Evolutionary conservation across 2,329 filamentous ascomycete species (phyloP).

Genomic region (Talaromyces atroroseus): DNA sequence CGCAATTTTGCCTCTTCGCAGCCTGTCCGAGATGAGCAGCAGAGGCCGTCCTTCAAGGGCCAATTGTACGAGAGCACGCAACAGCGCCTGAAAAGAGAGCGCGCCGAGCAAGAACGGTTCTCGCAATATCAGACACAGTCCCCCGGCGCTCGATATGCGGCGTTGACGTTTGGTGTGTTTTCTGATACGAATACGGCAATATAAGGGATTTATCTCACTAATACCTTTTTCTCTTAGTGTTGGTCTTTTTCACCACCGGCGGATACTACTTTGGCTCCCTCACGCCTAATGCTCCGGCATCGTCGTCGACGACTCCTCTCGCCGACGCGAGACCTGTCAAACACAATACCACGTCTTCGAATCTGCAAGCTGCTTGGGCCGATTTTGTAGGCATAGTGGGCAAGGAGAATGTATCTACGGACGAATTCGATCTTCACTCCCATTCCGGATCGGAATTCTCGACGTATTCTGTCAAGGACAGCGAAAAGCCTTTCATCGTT

Average conservation of each 20-base stretch:
- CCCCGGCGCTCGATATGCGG: slow-evolving; percentile 33
- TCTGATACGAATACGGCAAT: no score
- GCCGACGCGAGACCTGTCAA: slow-evolving; percentile 42
- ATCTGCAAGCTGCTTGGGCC: slow-evolving; percentile 59
- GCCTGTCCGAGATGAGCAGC: slow-evolving; percentile 20
- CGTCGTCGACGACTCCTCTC: slow-evolving; percentile 55
- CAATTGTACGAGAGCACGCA: slow-evolving; percentile 59
- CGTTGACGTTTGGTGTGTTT: slow-evolving; percentile 31
- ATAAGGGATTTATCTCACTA: no score
- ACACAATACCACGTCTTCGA: slow-evolving; percentile 53
- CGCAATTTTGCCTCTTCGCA: slow-evolving; percentile 4
- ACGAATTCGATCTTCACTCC: slow-evolving; percentile 47
- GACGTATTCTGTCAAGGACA: slow-evolving; percentile 42
- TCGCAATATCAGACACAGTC: slow-evolving; percentile 40
- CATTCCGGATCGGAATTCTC: slow-evolving; percentile 62
- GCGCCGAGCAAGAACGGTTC: slow-evolving; percentile 51
- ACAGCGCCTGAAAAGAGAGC: slow-evolving; percentile 54
- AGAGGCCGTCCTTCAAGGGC: slow-evolving; percentile 49
- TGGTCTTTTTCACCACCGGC: slow-evolving; percentile 46
- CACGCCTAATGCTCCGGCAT: slow-evolving; percentile 42
- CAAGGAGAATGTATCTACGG: slow-evolving; percentile 58
- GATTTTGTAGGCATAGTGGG: slow-evolving; percentile 59
- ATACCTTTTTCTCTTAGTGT: slow-evolving; percentile 31
- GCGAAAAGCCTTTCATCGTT: slow-evolving; percentile 53
- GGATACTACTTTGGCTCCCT: slow-evolving; percentile 54